Base-by-base conservation (phyloP, 305 asterid species). In the Fraxinus nigra region DNA sequence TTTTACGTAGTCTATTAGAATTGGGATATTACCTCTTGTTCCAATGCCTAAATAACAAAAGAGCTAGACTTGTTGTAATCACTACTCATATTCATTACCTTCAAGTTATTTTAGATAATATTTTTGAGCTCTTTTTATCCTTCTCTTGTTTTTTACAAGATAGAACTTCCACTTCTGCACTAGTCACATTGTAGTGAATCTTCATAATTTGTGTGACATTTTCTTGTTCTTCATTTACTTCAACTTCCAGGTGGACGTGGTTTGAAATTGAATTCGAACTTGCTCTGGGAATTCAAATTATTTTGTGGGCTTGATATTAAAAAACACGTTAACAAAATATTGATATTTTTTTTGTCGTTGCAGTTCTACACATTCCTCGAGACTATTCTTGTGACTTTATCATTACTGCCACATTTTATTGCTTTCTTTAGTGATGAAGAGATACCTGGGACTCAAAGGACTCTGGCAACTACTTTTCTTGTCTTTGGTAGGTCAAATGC, bases 361-460 rank as follows among this genome's bases (percentile, higher is more conserved):
- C 98, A 96, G 99, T 90, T 94, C 84, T 96, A 96, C 91, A 90
- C 98, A 5, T 96, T 94, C 86, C 92, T 96, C 9, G 99, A 96
- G 90, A 96, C 99, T 74, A 92, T 85, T 78, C 88, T 94, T 26
- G 99, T 93, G 77, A 87, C 98, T 9, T 78, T 96, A 78, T 82
- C 98, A 43, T 85, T 96, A 82, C 87, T 96, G 84, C 97, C 98
- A 8, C 90, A 92, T 67, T 96, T 96, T 79, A 90, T 96, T 85
- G 92, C 91, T 77, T 96, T 96, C 94, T 94, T 96, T 86, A 88
- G 94, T 56, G 98, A 96, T 14, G 97, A 90, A 73, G 98, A 93
- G 89, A 94, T 96, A 83, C 93, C 97, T 82, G 98, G 97, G 82
- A 89, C 98, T 77, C 98, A 95, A 24, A 92, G 99, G 84, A 93